Conservation (phyloP, 179 eudicot species). For the Vitellaria paradoxa region DNA sequence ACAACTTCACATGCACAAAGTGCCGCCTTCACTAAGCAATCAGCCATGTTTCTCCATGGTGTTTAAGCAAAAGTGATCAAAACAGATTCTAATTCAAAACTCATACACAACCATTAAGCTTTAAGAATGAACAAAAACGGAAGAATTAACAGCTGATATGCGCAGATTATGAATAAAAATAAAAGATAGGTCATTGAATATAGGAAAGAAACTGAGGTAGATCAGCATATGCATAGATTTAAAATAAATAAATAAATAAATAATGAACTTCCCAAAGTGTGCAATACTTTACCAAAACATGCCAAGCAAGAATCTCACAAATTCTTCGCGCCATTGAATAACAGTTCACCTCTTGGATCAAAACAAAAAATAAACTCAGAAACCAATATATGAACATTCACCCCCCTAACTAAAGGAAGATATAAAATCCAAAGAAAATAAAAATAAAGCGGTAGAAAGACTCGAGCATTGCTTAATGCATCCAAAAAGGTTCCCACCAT, state of each 20-base stretch:
- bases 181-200: not conserved
- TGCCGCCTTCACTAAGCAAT: not conserved
- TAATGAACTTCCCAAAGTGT: not conserved
- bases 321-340: not conserved
- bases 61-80: not conserved
- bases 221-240: not conserved
- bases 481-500: not conserved
- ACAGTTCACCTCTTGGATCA: not conserved
- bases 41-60: not conserved
- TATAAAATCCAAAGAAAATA: not conserved
- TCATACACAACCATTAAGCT: not conserved
- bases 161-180: not conserved
- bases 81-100: slow-evolving; percentile 3
- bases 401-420: not conserved
- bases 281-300: not conserved
- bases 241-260: not conserved
- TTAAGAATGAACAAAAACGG: not conserved
- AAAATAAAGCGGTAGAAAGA: not conserved
- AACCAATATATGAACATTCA: not conserved
- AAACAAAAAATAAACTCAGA: not conserved
- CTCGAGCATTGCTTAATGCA: not conserved
- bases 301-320: not conserved
- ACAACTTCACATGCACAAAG: not conserved
- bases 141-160: not conserved
- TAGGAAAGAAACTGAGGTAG: not conserved